These are phyloP conservation scores for Hymenoscyphus albidus DNA, from an alignment of 2,329 filamentous ascomycete genomes.

Conservation along the genomic window DNA sequence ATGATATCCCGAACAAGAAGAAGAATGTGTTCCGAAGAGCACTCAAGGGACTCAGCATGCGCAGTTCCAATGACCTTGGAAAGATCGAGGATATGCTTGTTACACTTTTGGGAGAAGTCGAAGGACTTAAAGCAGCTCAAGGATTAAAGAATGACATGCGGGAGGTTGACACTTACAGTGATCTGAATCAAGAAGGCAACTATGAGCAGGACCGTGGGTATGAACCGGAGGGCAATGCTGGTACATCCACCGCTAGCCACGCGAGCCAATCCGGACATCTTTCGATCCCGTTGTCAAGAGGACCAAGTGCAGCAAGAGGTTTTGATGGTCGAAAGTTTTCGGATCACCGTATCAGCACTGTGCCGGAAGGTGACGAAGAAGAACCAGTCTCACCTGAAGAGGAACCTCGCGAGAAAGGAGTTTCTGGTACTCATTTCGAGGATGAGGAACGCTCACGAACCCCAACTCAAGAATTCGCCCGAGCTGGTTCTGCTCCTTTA, in stretches of 20 bases:
- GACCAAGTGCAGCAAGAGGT: conserved; percentile 38
- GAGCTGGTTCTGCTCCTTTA: conserved; percentile 52
- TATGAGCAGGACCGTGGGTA: conserved; percentile 72
- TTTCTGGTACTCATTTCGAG: conserved; percentile 52
- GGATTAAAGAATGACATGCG: conserved; percentile 49
- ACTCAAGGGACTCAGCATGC: conserved; percentile 83
- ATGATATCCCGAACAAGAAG: conserved; percentile 68
- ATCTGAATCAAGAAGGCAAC: conserved; percentile 57
- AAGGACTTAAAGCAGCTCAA: conserved; percentile 65
- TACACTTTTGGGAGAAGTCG: conserved; percentile 87
- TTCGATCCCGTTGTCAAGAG: conserved; percentile 54
- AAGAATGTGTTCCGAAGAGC: conserved; percentile 92
- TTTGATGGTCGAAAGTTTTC: conserved; percentile 51
- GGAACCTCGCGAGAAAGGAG: conserved; percentile 43
- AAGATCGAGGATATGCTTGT: conserved; percentile 91
- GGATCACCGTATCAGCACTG: conserved; percentile 84
- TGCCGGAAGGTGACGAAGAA: conserved; percentile 72
- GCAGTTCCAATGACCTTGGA: conserved; percentile 80
- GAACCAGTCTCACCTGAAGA: conserved; percentile 20
- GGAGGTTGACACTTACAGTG: conserved; percentile 63
- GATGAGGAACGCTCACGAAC: conserved; percentile 59
- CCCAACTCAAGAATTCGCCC: conserved; percentile 52
- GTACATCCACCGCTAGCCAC: conserved; percentile 68
- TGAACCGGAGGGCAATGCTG: conserved; percentile 76
- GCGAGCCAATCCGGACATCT: conserved; percentile 74